phyloP scores from a whole-genome alignment of 495 filamentous ascomycete species.

The Aspergillus nanangensis region DNA sequence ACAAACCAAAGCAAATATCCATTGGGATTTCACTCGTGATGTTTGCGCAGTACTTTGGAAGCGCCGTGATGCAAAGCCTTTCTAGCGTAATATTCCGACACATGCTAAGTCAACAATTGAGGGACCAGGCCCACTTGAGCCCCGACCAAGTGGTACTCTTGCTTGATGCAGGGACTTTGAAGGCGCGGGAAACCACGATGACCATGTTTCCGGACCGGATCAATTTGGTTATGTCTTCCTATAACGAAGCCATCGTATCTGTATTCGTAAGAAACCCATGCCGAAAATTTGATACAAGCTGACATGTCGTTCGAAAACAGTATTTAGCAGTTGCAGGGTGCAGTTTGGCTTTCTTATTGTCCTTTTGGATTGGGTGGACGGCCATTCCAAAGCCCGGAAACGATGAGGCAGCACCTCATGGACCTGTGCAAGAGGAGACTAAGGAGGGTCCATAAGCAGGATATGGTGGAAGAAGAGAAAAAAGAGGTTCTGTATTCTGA shows the following conservation, averaged over 20 bases:
- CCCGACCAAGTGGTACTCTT: not conserved
- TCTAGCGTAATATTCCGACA: slow-evolving; percentile 4
- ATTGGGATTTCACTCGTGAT: slow-evolving; percentile 54
- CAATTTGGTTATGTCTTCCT: not conserved
- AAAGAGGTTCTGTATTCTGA: too few species aligned
- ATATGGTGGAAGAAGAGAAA: too few species aligned
- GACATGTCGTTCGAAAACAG: too few species aligned
- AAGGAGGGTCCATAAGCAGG: too few species aligned
- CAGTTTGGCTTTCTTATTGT: too few species aligned
- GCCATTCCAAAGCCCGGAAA: too few species aligned
- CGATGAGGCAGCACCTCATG: too few species aligned
- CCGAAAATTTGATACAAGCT: too few species aligned
- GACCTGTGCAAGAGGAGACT: too few species aligned
- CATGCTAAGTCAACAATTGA: not conserved
- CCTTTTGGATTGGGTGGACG: too few species aligned
- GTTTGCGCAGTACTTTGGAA: slow-evolving; percentile 41
- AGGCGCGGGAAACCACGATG: not conserved
- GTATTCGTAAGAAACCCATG: not conserved
- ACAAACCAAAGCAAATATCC: slow-evolving; percentile 43
- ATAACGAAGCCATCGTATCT: not conserved
- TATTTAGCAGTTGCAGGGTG: too few species aligned
- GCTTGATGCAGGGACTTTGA: not conserved
- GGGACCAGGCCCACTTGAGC: slow-evolving; percentile 1
- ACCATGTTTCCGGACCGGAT: not conserved
- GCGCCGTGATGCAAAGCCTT: slow-evolving; percentile 6